Evolutionary conservation across 371 early-diverging fungal genomes (phyloP), one percentile per base, ranked within the genome.

Genomic region (Zancudomyces culisetae): DNA sequence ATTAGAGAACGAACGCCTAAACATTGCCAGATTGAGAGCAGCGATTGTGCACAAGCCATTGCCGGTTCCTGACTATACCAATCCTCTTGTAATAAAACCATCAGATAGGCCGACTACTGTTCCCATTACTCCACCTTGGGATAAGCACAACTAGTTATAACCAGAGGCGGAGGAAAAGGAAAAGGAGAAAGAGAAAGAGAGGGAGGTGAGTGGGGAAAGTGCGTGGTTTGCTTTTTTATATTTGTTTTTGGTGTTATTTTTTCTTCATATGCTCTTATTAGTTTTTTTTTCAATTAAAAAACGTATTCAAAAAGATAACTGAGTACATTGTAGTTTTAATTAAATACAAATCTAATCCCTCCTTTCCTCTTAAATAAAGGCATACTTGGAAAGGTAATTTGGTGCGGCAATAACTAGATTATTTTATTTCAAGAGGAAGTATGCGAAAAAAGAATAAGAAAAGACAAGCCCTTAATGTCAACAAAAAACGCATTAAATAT

Each of bases 11-110:
- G 75, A 75, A 48, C 53, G 60, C 39, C 64, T 65, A 35, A 66
- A 69, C 54, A 63, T 77, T 55, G 50, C 61, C 45, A 54, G 52
- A 3, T 53, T 75, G 42, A 70, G 79, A 39, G 59, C 67, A 43
- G 27, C 59, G 30, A 61, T 63, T 20, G 71, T 71, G n/a, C 77
- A 74, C 59, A 62, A 64, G 23, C 76, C 80, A 8, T 72, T 75
- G 54, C 79, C 79, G 21, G 59, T 77, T 27, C 61, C 69, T 22
- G 63, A 71, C 41, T 74, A 64, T 58, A 54, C n/a, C 13, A 19
- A 56, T 35, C 61, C 67, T 15, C 50, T 71, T 2, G 49, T 39
- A 1, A 60, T 77, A 42, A 57, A 70, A 49, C 74, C 80, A 1
- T 74, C 73, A 6, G 58, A 64, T 29, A 58, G 62, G 26, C 64